Base-by-base conservation (phyloP, 495 filamentous ascomycete genomes). In the Penicillium simplicissimum region DNA sequence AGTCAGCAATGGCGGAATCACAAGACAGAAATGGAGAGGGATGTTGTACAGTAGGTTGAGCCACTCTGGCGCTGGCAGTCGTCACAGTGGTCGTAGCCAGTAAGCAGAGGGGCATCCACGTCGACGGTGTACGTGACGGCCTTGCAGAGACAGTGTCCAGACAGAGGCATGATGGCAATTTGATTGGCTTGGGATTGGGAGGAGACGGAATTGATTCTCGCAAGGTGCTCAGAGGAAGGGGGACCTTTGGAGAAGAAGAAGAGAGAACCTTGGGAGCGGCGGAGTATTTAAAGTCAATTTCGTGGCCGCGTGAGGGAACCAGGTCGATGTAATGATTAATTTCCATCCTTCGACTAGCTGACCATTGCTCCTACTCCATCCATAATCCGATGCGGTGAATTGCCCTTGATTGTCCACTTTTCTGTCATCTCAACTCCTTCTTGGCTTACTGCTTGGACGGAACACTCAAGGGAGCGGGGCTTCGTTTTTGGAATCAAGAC, bases 1-100 rank as follows among this genome's bases (percentile, higher is more conserved):
- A 11, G 42, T 63, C 14, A 64, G 48, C 17, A 11, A 53, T 56
- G 23, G 47, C 31, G 43, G 42, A 34, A 31, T 23, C 3, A n/a
- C 9, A 2, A 28, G 4, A 25, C 8, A 15, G 28, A 9, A 31
- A 28, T 48, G 25, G 5, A 17, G 8, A 21, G 15, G 9, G 23
- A 3, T 25, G 4, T 64, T 67, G 11, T 73, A 89, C 86, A 89
- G 70, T 89, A 89, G 58, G 85, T 87, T 8, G 85, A 88, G 57
- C 87, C 87, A 54, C 76, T 80, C 73, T 89, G 87, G 65, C 87
- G 85, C 70, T 89, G 87, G 79, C 87, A 89, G 71, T 88, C 87
- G 65, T 89, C 87, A 67, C 87, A 89, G 78, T 89, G 87, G 66
- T 89, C 87, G 69, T 89, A 89, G 64, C 79, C 86, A 33, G 81